phyloP scores from a whole-genome alignment of 2,329 filamentous ascomycete genomes.

The Fusarium proliferatum region DNA sequence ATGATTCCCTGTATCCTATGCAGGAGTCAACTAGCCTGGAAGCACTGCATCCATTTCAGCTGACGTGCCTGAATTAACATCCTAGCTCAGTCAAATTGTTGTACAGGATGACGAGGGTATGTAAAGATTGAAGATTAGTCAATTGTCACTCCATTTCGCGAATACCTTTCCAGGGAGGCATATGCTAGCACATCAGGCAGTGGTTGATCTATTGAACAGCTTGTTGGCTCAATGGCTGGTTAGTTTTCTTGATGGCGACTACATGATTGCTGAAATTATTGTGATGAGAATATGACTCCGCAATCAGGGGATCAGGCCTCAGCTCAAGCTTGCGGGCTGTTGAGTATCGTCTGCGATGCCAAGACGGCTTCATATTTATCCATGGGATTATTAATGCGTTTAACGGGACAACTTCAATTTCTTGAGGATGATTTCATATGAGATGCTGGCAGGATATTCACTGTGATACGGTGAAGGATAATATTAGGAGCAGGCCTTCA shows the following conservation, averaged over 20 bases:
- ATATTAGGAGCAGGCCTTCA: slow-evolving; percentile 15
- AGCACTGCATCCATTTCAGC: slow-evolving; percentile 30
- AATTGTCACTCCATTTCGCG: not conserved
- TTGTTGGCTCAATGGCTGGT: too few species aligned
- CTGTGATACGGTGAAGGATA: slow-evolving; percentile 1
- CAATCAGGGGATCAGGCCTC: not conserved
- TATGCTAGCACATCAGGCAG: not conserved
- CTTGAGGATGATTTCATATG: slow-evolving; percentile 10
- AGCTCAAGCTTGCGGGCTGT: not conserved
- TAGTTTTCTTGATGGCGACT: too few species aligned
- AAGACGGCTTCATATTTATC: not conserved
- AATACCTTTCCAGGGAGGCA: not conserved
- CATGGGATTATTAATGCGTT: not conserved
- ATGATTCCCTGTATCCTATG: slow-evolving; percentile 19
- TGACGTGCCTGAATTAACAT: slow-evolving; percentile 34
- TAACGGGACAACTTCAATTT: not conserved
- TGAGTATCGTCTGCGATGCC: not conserved
- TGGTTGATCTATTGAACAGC: not conserved
- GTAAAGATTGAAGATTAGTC: not conserved
- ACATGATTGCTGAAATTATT: not conserved
- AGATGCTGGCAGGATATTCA: slow-evolving; percentile 1
- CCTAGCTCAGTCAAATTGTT: slow-evolving; percentile 25
- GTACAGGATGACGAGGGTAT: slow-evolving; percentile 31
- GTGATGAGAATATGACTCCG: too few species aligned
- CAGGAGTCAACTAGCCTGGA: slow-evolving; percentile 30